These are phyloP conservation scores for Emydomyces testavorans DNA, from an alignment of 2,329 filamentous ascomycete species.

Conservation along the genomic window DNA sequence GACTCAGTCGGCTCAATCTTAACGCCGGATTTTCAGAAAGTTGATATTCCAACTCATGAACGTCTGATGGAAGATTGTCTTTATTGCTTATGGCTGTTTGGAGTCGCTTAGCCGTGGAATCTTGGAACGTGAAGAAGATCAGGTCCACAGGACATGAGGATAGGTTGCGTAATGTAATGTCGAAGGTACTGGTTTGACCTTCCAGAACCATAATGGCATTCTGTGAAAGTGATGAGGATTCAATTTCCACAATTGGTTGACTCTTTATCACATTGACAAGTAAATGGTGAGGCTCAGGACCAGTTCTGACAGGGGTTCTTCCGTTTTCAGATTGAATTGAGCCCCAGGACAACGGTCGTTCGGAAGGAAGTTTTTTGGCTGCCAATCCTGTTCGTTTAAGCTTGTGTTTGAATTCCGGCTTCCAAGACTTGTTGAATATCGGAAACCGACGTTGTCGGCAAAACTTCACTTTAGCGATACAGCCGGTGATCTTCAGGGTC, in stretches of 20 bases:
- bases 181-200: slow-evolving; percentile 69
- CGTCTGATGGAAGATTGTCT: slow-evolving; percentile 63
- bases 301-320: slow-evolving; percentile 26
- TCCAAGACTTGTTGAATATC: slow-evolving; percentile 69
- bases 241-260: slow-evolving; percentile 66
- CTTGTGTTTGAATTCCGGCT: slow-evolving; percentile 56
- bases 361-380: slow-evolving; percentile 41
- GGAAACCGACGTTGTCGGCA: slow-evolving; percentile 75
- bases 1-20: slow-evolving; percentile 44
- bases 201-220: slow-evolving; percentile 86
- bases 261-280: slow-evolving; percentile 63
- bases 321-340: slow-evolving; percentile 32
- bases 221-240: slow-evolving; percentile 66
- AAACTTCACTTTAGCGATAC: slow-evolving; percentile 64
- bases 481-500: slow-evolving; percentile 62
- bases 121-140: slow-evolving; percentile 75
- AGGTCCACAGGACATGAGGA: slow-evolving; percentile 70
- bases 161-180: slow-evolving; percentile 66
- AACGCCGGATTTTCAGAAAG: slow-evolving; percentile 61
- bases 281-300: slow-evolving; percentile 28
- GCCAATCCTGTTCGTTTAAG: slow-evolving; percentile 62
- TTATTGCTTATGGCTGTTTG: slow-evolving; percentile 64
- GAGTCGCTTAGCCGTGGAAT: slow-evolving; percentile 69
- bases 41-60: slow-evolving; percentile 77
- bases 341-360: slow-evolving; percentile 38